Evolutionary conservation across 148 eudicot species (phyloP).

Genomic region (Oxyria digyna): DNA sequence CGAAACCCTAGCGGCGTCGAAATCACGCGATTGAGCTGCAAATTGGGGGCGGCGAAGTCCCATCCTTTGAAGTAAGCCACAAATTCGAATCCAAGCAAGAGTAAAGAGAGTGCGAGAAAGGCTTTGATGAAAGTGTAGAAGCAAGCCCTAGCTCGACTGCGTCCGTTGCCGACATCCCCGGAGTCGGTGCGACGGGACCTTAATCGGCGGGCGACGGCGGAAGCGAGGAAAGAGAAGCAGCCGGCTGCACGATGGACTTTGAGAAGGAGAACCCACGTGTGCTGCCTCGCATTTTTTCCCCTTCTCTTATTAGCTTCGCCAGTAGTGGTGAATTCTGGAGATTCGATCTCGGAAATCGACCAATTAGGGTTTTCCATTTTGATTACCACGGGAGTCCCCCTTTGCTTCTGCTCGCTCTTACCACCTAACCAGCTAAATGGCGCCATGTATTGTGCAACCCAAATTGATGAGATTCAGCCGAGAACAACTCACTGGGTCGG

Average conservation of each 20-base stretch:
- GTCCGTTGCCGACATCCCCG: constrained; percentile 7
- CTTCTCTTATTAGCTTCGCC: constrained; percentile 17
- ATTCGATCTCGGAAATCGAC: constrained; percentile 51
- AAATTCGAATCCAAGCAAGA: constrained; percentile 39
- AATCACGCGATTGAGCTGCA: constrained; percentile 27
- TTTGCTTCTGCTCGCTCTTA: constrained; percentile 21
- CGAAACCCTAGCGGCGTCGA: constrained; percentile 14
- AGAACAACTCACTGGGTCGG: too few relatives aligned
- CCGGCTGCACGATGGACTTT: constrained; percentile 18
- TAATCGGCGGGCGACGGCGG: constrained; percentile 53
- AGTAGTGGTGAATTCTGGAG: constrained; percentile 33
- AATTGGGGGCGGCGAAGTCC: constrained; percentile 38
- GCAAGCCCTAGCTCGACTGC: constrained; percentile 17
- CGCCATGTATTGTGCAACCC: constrained; percentile 17
- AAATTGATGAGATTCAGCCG: background rate
- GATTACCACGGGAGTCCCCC: constrained; percentile 52
- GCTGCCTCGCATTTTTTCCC: constrained; percentile 32
- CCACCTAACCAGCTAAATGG: constrained; percentile 42
- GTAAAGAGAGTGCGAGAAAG: constrained; percentile 31
- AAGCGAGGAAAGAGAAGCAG: constrained; percentile 33
- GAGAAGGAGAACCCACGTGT: constrained; percentile 18
- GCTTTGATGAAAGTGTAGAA: constrained; percentile 38
- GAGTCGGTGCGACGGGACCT: constrained; percentile 45
- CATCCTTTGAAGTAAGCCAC: constrained; percentile 60
- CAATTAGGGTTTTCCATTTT: constrained; percentile 67